Evolutionary conservation across 331 rosid species (phyloP), one percentile per base, ranked within the genome.

Genomic region (Rhamnella rubrinervis): DNA sequence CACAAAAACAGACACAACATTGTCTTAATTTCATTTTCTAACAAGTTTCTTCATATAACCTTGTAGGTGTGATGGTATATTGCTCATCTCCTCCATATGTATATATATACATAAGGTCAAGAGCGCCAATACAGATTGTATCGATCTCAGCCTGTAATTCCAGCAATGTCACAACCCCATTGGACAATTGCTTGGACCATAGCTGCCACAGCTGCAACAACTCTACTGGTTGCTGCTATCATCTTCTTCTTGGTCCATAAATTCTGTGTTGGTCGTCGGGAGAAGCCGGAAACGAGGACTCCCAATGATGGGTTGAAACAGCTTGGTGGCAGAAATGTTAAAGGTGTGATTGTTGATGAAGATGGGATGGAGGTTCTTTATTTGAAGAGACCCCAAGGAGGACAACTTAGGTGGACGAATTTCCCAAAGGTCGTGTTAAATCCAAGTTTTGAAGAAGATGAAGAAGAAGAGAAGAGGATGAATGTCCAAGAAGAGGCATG

Each of bases 331-430:
- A 82, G 85, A 20, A 81, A 70, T 73, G 81, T 86, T 71, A 88
- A 83, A 55, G 97, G 84, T 15, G 75, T n/a, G 59, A 75, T 89
- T 66, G 92, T 85, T 75, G 89, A 82, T 78, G 96, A 88, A 72
- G 79, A 85, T 72, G 96, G 95, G 59, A 78, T 87, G 68, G 96
- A 89, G 79, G 96, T 82, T 59, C 38, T 95, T 67, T 85, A 90
- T 73, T 85, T 84, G 90, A 85, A 84, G 64, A 91, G 81, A 57
- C 95, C 87, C 50, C 86, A 84, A 66, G 85, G 61, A 13, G 87
- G 78, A 26, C 81, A 70, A 28, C 66, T 77, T 21, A 66, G 52
- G 59, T 4, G 0, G 35, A 62, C 67, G 23, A 71, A 59, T 66
- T 67, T 81, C 11, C 76, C 67, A 11, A 85, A 75, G 49, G 79